These are phyloP conservation scores for Protoeuglena noctilucae DNA, from an alignment of 139 green algal genomes.

Conservation along the genomic window DNA sequence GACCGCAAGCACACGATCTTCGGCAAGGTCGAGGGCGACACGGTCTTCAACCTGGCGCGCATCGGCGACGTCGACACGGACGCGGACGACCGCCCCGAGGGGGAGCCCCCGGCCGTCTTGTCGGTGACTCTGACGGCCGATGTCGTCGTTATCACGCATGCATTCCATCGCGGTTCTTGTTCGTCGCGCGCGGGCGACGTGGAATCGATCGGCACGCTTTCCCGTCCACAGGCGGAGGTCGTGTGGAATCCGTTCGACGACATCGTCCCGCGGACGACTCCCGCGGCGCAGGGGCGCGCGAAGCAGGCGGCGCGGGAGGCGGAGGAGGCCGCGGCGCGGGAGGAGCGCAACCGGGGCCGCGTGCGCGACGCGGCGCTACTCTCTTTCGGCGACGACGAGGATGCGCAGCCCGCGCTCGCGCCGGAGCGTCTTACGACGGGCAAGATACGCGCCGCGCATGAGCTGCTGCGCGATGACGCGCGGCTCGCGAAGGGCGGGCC, in stretches of 20 bases:
- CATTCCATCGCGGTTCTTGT: too few relatives aligned
- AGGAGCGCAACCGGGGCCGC: neutral
- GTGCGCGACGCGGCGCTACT: neutral
- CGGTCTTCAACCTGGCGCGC: constrained; percentile 76
- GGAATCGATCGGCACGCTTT: constrained; percentile 2
- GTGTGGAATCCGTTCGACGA: constrained; percentile 94
- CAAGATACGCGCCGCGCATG: neutral
- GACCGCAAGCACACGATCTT: constrained; percentile 88
- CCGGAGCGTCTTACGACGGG: neutral
- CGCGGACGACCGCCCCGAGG: constrained; percentile 42
- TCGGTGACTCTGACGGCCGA: too few relatives aligned
- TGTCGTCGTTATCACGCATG: too few relatives aligned
- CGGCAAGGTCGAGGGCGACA: constrained; percentile 72
- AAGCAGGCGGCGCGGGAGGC: constrained; percentile 43
- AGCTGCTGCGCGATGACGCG: neutral
- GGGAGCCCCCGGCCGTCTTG: constrained; percentile 49
- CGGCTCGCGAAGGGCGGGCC: neutral
- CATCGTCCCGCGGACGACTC: constrained; percentile 54
- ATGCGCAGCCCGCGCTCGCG: neutral
- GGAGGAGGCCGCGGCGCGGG: neutral
- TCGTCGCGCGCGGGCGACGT: too few relatives aligned
- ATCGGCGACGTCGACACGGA: constrained; percentile 68
- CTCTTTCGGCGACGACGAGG: neutral
- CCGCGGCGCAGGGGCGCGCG: constrained; percentile 16
- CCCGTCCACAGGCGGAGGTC: constrained; percentile 43